phyloP scores from a whole-genome alignment of 306 rosid genomes.

The Pterocarpus macrocarpus region DNA sequence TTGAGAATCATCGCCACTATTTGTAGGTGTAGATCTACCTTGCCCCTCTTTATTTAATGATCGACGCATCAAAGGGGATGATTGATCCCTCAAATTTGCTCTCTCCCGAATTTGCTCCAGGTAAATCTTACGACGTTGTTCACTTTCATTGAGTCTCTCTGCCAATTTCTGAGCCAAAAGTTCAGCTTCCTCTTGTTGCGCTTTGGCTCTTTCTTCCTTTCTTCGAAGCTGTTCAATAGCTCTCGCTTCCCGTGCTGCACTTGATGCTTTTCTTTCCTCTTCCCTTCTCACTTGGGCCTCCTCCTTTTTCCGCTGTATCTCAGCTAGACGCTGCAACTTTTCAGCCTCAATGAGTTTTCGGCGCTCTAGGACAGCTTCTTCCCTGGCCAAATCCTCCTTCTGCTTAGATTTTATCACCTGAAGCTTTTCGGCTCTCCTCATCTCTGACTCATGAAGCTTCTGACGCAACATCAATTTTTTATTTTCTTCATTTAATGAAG shows the following conservation, averaged over 20 bases:
- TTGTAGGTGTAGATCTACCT: constrained; percentile 70
- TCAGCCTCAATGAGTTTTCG: constrained; percentile 95
- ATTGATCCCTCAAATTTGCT: constrained; percentile 98
- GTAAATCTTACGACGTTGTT: constrained; percentile 94
- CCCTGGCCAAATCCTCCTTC: constrained; percentile 97
- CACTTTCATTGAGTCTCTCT: constrained; percentile 96
- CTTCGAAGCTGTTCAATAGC: constrained; percentile 94
- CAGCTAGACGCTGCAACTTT: constrained; percentile 97
- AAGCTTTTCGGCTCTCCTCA: constrained; percentile 98
- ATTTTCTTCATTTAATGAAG: constrained; percentile 95
- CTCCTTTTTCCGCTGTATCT: constrained; percentile 95
- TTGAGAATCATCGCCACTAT: constrained; percentile 73
- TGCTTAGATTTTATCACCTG: constrained; percentile 95
- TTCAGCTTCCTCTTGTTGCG: constrained; percentile 99
- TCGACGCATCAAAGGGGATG: constrained; percentile 88
- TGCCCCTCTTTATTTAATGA: constrained; percentile 76
- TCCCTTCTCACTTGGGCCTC: constrained; percentile 97
- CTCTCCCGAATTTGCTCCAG: constrained; percentile 97
- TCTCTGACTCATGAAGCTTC: constrained; percentile 96
- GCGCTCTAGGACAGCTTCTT: constrained; percentile 97
- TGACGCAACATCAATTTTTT: constrained; percentile 89
- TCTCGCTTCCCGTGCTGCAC: constrained; percentile 98
- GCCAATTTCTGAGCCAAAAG: constrained; percentile 98
- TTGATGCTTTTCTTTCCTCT: constrained; percentile 98
- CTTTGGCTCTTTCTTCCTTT: constrained; percentile 97